Conservation (phyloP, 805 yeast genomes). For the Myxozyma neglecta region DNA sequence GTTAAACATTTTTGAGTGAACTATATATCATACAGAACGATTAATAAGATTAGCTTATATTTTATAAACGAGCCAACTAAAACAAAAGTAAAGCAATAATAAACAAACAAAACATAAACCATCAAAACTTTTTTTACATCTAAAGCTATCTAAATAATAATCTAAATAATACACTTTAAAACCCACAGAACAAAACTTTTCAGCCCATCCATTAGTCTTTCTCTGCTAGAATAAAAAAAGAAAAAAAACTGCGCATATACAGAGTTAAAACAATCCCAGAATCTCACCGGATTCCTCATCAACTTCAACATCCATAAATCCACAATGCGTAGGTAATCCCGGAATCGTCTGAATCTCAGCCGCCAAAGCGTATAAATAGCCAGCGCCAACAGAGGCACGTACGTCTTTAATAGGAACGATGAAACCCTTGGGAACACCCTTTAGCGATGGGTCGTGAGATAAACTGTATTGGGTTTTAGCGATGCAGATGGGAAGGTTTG, state of each 20-base stretch:
- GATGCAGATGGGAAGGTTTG: slow-evolving; percentile 87
- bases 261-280: slow-evolving; percentile 74
- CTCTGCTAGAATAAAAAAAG: background rate
- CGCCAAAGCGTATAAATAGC: slow-evolving; percentile 92
- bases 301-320: slow-evolving; percentile 95
- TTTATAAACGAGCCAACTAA: no score
- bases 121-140: no score
- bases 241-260: background rate
- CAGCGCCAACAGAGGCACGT: slow-evolving; percentile 94
- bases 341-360: slow-evolving; percentile 98
- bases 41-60: no score
- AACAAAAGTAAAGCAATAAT: no score
- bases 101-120: no score
- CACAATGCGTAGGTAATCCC: slow-evolving; percentile 93
- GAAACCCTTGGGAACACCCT: slow-evolving; percentile 94
- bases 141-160: no score
- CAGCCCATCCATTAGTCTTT: background rate
- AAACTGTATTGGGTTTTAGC: slow-evolving; percentile 97
- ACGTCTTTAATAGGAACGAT: slow-evolving; percentile 92
- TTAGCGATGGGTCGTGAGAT: slow-evolving; percentile 88
- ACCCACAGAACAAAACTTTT: background rate
- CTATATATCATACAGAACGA: no score
- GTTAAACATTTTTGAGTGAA: no score
- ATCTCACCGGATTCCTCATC: slow-evolving; percentile 78
- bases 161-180: background rate